Evolutionary conservation across 257 asterid species (phyloP).

Genomic region (Mitragyna speciosa): DNA sequence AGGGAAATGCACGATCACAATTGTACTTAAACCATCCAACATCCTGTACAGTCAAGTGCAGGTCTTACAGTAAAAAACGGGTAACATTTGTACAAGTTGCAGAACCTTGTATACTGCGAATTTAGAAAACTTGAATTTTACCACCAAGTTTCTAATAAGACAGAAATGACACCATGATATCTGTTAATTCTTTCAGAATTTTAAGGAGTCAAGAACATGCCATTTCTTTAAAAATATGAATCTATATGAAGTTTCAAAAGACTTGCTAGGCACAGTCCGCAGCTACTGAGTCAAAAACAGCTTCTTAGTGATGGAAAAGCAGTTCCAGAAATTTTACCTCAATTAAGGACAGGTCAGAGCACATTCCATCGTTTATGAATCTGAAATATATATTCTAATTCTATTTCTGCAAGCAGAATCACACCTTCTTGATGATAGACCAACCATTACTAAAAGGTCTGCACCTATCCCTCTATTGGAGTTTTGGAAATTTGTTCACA

Average conservation of each 20-base stretch:
- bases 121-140: neutral
- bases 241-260: neutral
- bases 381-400: neutral
- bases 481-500: neutral
- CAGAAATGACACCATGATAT: neutral
- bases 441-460: neutral
- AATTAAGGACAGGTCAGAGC: neutral
- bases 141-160: neutral
- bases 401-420: neutral
- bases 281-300: neutral
- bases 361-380: neutral
- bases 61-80: neutral
- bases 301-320: neutral
- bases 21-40: neutral
- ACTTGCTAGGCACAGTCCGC: neutral
- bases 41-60: neutral
- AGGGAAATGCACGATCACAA: neutral
- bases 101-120: neutral
- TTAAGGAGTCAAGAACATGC: neutral
- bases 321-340: neutral
- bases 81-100: neutral
- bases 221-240: neutral
- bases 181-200: neutral
- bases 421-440: neutral
- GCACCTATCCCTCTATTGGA: neutral